A percentile compares a stretch with the other conserved stretches of the same genome.
phyloP scores from a whole-genome alignment of 169 alveolate species.

The Plasmodium gallinaceum region DNA sequence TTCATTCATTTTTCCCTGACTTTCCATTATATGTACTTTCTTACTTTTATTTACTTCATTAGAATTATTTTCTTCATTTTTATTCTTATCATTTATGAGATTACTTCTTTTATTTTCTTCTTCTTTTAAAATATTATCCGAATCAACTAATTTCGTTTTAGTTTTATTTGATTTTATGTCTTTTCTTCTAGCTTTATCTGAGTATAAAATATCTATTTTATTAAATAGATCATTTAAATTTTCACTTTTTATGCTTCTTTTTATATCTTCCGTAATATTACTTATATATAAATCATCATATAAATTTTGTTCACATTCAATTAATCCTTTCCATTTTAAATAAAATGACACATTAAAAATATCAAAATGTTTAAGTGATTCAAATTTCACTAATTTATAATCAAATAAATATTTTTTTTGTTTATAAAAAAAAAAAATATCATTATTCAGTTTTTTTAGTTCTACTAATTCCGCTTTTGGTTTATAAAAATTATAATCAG shows the following conservation, averaged over 20 bases:
- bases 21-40: background rate
- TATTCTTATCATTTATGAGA: background rate
- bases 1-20: constrained; percentile 1
- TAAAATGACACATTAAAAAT: constrained; percentile 64
- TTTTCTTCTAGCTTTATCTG: background rate
- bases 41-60: background rate
- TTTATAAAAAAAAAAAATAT: constrained; percentile 77
- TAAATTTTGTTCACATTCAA: constrained; percentile 14
- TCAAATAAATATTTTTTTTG: constrained; percentile 81
- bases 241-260: constrained; percentile 29
- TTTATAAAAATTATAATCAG: constrained; percentile 47
- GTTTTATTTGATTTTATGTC: background rate
- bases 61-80: background rate
- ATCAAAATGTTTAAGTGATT: constrained; percentile 84
- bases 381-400: constrained; percentile 72
- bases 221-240: background rate
- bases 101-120: background rate
- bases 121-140: background rate
- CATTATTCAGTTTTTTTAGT: constrained; percentile 68
- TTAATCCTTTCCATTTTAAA: constrained; percentile 80
- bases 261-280: constrained; percentile 31
- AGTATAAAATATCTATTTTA: constrained; percentile 31
- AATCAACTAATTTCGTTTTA: background rate
- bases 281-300: constrained; percentile 10
- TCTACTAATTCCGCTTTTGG: constrained; percentile 71